Base-by-base conservation (phyloP, 1,139 yeast genomes). In the Hemisphaericaspora xylanilytica region DNA sequence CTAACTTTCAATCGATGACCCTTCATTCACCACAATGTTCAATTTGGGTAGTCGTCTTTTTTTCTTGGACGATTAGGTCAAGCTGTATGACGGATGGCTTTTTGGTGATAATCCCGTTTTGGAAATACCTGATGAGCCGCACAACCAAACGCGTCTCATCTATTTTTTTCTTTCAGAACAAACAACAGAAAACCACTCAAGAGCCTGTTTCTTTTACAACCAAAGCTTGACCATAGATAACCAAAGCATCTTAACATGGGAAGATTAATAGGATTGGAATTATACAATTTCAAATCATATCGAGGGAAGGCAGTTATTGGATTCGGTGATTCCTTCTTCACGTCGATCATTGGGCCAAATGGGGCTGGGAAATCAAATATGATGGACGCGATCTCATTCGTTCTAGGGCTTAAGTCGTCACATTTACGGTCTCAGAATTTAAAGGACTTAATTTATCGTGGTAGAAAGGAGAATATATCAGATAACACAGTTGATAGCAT, bases 351-450 rank as follows among this genome's bases (percentile, higher is more conserved):
- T 42, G 99, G 99, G 1, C 97, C 98, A 12, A 94, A 94, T 72
- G 98, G 98, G 13, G 85, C 97, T 1, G 99, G 99, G 11, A 92
- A 92, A 65, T 86, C 96, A 35, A 92, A 92, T 55, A 84, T 90
- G 90, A 90, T 90, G 97, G 97, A 90, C 59, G 97, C 97, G 33
- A 89, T 90, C 13, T 88, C 97, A 2, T 92, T 92, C 58, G 98
- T 92, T 11, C 71, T 94, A 26, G 99, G 99, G 15, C 81, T 92
- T 37, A 72, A 85, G 51, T 79, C 94, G 13, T 67, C 74, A 24
- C 92, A 86, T 44, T 67, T 94, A 45, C 75, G 99, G 51, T 87
- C 97, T 2, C 69, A 75, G 20, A 79, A 80, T 42, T 63, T 88
- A 51, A 78, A 73, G 40, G 97, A 90, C 50, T 72, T 92, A 55